Percentiles rank a stretch among this genome's conserved stretches.
These are phyloP conservation scores for Kodamaea laetipori DNA, from an alignment of 805 yeast species.

Conservation along the genomic window DNA sequence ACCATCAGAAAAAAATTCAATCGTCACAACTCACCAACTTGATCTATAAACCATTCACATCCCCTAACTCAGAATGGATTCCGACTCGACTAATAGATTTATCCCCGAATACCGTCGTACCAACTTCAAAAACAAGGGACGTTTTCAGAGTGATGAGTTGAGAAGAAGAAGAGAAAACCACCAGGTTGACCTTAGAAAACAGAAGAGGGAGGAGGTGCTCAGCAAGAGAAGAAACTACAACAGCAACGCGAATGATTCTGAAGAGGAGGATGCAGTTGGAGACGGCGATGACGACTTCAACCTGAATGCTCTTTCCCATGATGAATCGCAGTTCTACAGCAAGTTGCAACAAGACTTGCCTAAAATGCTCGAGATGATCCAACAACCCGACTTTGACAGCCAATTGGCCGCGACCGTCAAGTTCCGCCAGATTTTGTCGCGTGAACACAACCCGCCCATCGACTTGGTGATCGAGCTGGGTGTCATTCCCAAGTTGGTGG, in stretches of 20 bases:
- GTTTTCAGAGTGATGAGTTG: slow-evolving; percentile 92
- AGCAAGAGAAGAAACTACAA: slow-evolving; percentile 87
- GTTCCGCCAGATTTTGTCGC: slow-evolving; percentile 89
- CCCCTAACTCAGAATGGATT: slow-evolving; percentile 54
- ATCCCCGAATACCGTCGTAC: slow-evolving; percentile 98
- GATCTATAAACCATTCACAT: no score
- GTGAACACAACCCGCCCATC: slow-evolving; percentile 96
- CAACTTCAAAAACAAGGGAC: slow-evolving; percentile 89
- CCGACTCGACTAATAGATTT: slow-evolving; percentile 76
- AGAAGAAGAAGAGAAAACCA: slow-evolving; percentile 98
- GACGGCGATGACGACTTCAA: slow-evolving; percentile 37
- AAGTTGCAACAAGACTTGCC: slow-evolving; percentile 68
- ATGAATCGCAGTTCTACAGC: slow-evolving; percentile 43
- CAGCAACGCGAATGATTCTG: slow-evolving; percentile 42
- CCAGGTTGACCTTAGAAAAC: slow-evolving; percentile 94
- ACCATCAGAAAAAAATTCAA: no score
- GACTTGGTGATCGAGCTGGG: slow-evolving; percentile 91
- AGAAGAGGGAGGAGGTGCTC: slow-evolving; percentile 91
- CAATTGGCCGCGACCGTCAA: slow-evolving; percentile 89
- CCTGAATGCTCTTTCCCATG: slow-evolving; percentile 46
- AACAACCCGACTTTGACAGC: slow-evolving; percentile 70
- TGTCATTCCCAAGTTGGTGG: slow-evolving; percentile 88
- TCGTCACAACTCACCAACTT: neutral
- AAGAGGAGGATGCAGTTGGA: slow-evolving; percentile 47
- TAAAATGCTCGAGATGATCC: slow-evolving; percentile 77